Evolutionary conservation across 192 early-diverging fungal genomes (phyloP).

Genomic region (Coemansia javaensis): DNA sequence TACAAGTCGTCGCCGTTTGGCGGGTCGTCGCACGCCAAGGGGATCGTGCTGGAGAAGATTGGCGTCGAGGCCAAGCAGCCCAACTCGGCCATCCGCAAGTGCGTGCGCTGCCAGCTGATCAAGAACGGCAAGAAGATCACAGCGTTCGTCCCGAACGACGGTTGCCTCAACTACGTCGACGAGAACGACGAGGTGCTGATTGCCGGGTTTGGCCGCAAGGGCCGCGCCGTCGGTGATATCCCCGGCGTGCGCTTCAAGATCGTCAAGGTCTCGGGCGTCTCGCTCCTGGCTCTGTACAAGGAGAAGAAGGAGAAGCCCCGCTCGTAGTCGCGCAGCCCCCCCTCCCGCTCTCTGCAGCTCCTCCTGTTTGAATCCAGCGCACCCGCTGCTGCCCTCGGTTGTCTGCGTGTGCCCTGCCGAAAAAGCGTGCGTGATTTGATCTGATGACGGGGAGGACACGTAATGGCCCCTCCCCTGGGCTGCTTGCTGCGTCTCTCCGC

Average conservation of each 20-base stretch:
- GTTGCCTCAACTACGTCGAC: constrained; percentile 99
- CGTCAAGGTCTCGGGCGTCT: constrained; percentile 99
- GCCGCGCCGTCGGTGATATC: constrained; percentile 99
- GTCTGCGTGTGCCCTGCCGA: too few relatives aligned
- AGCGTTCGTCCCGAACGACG: constrained; percentile 99
- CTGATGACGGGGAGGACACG: too few relatives aligned
- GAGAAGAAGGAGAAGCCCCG: constrained; percentile 99
- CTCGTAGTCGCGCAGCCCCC: constrained; percentile 57
- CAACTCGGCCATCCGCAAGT: constrained; percentile 99
- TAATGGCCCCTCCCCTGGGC: too few relatives aligned
- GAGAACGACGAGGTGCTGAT: constrained; percentile 99
- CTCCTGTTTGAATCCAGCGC: too few relatives aligned
- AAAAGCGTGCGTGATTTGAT: too few relatives aligned
- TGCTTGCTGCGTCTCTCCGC: too few relatives aligned
- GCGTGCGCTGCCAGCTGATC: constrained; percentile 99
- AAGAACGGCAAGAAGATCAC: constrained; percentile 99
- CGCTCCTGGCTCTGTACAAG: constrained; percentile 98
- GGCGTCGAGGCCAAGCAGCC: constrained; percentile 99
- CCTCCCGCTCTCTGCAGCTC: constrained; percentile 2
- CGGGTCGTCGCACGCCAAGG: constrained; percentile 99
- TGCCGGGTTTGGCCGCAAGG: constrained; percentile 99
- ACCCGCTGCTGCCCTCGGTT: too few relatives aligned
- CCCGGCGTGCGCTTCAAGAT: constrained; percentile 99
- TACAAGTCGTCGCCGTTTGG: constrained; percentile 98
- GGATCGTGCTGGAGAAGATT: constrained; percentile 99